Percentiles rank a stretch among this genome's conserved stretches.
Conservation (phyloP, 306 rosid species). For the Sophora flavescens region DNA sequence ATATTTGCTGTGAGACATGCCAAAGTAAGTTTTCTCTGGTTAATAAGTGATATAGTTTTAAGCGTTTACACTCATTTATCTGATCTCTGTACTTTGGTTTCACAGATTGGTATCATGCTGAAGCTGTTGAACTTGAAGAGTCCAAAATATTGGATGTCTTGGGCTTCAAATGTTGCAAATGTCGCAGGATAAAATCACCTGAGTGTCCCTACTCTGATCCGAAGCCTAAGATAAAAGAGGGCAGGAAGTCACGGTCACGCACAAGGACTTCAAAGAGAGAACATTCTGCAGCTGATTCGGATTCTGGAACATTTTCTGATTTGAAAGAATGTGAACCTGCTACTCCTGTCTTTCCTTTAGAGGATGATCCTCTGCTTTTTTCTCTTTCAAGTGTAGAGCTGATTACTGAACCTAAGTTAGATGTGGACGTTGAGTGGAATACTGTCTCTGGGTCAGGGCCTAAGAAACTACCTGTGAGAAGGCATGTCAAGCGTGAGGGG, state of each 20-base stretch:
- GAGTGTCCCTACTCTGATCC: constrained; percentile 74
- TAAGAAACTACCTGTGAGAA: constrained; percentile 82
- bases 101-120: constrained; percentile 98
- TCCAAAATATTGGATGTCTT: constrained; percentile 66
- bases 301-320: constrained; percentile 60
- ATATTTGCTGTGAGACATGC: constrained; percentile 84
- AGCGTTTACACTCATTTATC: background rate
- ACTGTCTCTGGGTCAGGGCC: constrained; percentile 61
- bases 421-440: constrained; percentile 70
- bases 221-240: constrained; percentile 53
- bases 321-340: constrained; percentile 61
- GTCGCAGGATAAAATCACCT: constrained; percentile 95
- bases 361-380: constrained; percentile 79
- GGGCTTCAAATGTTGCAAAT: constrained; percentile 94
- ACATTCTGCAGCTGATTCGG: constrained; percentile 56
- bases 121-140: constrained; percentile 90
- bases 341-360: constrained; percentile 64
- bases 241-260: constrained; percentile 57
- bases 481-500: constrained; percentile 78
- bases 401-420: constrained; percentile 62
- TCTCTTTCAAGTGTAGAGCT: constrained; percentile 74
- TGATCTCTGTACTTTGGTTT: constrained; percentile 41
- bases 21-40: constrained; percentile 62
- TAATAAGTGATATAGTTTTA: background rate
- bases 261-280: constrained; percentile 60